Evolutionary conservation across 140 eudicot genomes (phyloP), one percentile per base, ranked within the genome.

Genomic region (Oenanthe javanica): DNA sequence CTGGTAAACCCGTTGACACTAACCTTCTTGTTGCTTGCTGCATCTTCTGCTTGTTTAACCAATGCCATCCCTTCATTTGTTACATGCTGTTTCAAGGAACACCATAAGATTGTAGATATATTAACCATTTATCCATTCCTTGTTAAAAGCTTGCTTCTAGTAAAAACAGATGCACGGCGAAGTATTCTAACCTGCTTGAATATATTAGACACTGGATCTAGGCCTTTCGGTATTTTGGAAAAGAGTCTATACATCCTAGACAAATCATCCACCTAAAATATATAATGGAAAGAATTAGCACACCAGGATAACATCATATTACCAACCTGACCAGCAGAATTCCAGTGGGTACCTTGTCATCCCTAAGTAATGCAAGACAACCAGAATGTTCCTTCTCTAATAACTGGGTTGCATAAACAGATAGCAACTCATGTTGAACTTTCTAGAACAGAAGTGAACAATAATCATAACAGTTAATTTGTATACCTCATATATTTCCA

Each of bases 331-430:
- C 13, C 36, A 46, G 3, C 45, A 2, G n/a, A 10, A 2, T 2
- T 77, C 15, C 45, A 15, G 21, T 36, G 77, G 47, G 77, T 84
- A 94, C 98, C 96, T 94, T 94, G 87, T 91, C 97, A 85, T 94
- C 98, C 89, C 96, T 91, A 59, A 94, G 97, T 81, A 94, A 83
- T n/a, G 98, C 98, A 82, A 87, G 93, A 80, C 97, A 91, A 76
- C 98, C 98, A 27, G 98, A 91, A 84, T 94, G 93, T 84, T 94
- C 96, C 84, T 94, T 94, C 94, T 94, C 98, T 42, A 94, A 90
- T 80, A 94, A 77, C 61, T 94, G 97, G 79, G 93, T 88, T 69
- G 96, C 96, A 87, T 91, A 91, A 51, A 88, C 97, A 38, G 97
- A 77, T 78, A 94, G 77, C 79, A 91, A 81, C 86, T 93, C 98